Evolutionary conservation across 179 eudicot species (phyloP), one percentile per base, ranked within the genome.

Genomic region (Spergularia azorica): DNA sequence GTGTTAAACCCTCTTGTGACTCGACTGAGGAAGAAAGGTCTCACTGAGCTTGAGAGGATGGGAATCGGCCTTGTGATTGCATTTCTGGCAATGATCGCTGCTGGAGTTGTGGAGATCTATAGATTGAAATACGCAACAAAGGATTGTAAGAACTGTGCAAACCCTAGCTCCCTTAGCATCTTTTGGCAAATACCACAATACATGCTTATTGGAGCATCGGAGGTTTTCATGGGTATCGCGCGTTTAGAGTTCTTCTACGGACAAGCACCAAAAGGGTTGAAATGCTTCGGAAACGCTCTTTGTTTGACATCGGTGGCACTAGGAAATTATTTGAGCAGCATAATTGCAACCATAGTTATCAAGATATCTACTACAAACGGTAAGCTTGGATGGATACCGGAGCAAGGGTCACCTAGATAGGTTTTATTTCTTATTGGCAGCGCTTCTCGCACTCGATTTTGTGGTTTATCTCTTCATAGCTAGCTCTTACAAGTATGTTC

Each of bases 101-200:
- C 92, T 1, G 95, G 90, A 9, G 56, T 74, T 3, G 90, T 89
- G 32, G 95, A 90, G 63, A 74, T 82, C 14, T 87, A 68, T 14
- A 79, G 95, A 74, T 69, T 20, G 11, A 67, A 16, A 78, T 77
- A 67, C 68, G 78, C 26, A 80, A 88, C 73, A 54, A 0, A 4
- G 81, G 73, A 85, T 21, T 79, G 74, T 32, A 73, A 74, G 15
- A 77, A 87, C 4, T 58, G 59, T 43, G 36, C 26, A 9, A 20
- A 77, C 41, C 56, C 50, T 11, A 89, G 90, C 76, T 67, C 83
- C 5, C 54, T 90, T 6, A 87, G 87, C 77, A 87, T 90, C 0
- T 77, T 87, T 18, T 90, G 92, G 94, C 94, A 90, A 77, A 81
- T 90, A 5, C 95, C 95, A 3, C 95, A 90, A 39, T 90, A 88